These are phyloP conservation scores for Dipodascus geniculatus DNA, from an alignment of 805 yeast species.

Conservation along the genomic window DNA sequence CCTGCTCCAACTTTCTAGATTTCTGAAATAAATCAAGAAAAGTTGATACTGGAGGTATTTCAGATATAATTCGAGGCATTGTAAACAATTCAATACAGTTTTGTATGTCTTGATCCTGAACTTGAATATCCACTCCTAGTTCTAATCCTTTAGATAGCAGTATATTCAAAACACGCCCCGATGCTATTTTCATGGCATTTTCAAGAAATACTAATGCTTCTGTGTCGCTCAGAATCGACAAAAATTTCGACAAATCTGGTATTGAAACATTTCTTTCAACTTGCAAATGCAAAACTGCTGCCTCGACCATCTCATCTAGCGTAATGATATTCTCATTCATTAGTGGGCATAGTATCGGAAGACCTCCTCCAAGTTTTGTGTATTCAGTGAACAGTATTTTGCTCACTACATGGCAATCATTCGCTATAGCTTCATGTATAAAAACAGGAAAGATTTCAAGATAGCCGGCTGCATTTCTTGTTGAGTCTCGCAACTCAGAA, in stretches of 20 bases:
- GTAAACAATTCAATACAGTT: background rate
- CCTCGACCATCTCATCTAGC: background rate
- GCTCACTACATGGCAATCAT: background rate
- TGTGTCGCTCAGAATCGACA: background rate
- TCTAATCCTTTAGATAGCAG: background rate
- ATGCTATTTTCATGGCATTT: background rate
- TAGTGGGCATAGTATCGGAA: background rate
- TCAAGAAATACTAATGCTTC: background rate
- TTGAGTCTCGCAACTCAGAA: background rate
- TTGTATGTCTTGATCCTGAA: background rate
- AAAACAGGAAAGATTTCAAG: background rate
- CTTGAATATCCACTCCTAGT: background rate
- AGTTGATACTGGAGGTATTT: background rate
- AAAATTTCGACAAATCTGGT: background rate
- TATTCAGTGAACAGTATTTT: background rate
- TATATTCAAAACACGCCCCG: background rate
- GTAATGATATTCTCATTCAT: background rate
- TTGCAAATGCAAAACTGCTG: background rate
- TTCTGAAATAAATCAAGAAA: background rate
- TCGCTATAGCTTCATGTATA: background rate
- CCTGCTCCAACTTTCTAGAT: background rate
- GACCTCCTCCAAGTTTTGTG: background rate
- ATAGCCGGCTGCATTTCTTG: background rate
- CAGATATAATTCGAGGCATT: background rate
- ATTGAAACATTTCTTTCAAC: background rate